Evolutionary conservation across 139 green algal genomes (phyloP).

Genomic region (Spirogloea muscicola): DNA sequence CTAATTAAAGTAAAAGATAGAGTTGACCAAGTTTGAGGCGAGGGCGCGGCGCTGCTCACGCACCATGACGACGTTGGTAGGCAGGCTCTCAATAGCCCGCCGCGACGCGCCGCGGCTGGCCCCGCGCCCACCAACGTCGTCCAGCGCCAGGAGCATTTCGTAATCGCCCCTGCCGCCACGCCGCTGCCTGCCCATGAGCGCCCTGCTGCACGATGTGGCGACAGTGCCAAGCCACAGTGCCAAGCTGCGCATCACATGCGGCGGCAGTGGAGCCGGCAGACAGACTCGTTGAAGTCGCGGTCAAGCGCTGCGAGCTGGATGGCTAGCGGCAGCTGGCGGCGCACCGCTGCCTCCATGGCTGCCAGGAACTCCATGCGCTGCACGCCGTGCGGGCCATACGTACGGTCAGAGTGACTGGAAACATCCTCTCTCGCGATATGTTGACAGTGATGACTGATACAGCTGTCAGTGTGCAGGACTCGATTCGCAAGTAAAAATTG

Average conservation of each 20-base stretch:
- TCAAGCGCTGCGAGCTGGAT: not conserved
- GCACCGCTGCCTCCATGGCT: not conserved
- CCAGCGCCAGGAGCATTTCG: constrained; percentile 15
- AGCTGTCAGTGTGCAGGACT: not conserved
- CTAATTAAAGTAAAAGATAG: too few species aligned
- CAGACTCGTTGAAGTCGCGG: constrained; percentile 9
- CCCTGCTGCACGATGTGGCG: not conserved
- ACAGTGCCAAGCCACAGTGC: not conserved
- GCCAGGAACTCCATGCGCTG: constrained; percentile 7
- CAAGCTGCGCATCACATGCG: not conserved
- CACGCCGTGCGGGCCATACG: not conserved
- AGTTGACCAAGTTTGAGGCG: too few species aligned
- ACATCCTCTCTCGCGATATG: not conserved
- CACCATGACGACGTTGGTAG: constrained; percentile 13
- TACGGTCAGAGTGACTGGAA: not conserved
- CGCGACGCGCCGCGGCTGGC: not conserved
- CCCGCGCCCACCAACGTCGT: not conserved
- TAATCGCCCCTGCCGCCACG: constrained; percentile 1
- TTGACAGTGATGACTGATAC: not conserved
- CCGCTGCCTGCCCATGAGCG: too few species aligned
- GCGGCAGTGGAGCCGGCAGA: too few species aligned
- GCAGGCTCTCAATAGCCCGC: not conserved
- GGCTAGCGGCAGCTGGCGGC: not conserved
- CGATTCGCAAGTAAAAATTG: not conserved
- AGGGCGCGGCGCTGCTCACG: too few species aligned